Evolutionary conservation across 179 eudicot genomes (phyloP), one percentile per base, ranked within the genome.

Genomic region (Patellifolia procumbens): DNA sequence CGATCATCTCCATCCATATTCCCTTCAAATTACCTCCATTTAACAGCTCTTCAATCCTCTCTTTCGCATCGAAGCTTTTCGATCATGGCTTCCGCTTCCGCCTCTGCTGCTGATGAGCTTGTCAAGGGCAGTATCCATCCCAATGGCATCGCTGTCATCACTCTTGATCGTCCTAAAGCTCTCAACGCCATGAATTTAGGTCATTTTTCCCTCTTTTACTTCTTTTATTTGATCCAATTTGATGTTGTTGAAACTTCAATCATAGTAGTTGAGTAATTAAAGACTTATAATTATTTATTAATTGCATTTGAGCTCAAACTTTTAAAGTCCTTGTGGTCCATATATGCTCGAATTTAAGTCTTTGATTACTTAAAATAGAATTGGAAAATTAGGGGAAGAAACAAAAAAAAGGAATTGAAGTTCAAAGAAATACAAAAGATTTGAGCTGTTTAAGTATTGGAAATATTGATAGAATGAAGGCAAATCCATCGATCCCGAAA

Each of bases 141-240:
- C 6, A 93, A 93, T 84, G 98, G 98, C 78, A 89, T 93, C 79
- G 98, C 96, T 37, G 83, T 92, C 80, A 82, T 94, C 86, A 92
- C 98, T 72, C 96, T 94, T 76, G 96, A 94, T 83, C 98, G 98
- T 60, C 89, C 98, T 70, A 90, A 89, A 84, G 97, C 98, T 75
- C 98, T 94, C 74, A 93, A 93, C 76, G 98, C 98, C 78, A 91
- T 93, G 98, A 93, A 91, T 70, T 72, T 91, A 80, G 84, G 84
- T 81, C 55, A 7, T 0, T 5, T 58, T 48, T 7, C 62, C 52
- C 13, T 39, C 22, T 5, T 31, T 42, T 58, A 34, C 12, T 55
- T 11, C 1, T 8, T 43, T 26, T 37, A n/a, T 1, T 56, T 24
- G 2, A 7, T 22, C 5, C n/a, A 28, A 13, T 53, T 51, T 48